Evolutionary conservation across 179 eudicot genomes (phyloP).

Genomic region (Nepenthes alata): DNA sequence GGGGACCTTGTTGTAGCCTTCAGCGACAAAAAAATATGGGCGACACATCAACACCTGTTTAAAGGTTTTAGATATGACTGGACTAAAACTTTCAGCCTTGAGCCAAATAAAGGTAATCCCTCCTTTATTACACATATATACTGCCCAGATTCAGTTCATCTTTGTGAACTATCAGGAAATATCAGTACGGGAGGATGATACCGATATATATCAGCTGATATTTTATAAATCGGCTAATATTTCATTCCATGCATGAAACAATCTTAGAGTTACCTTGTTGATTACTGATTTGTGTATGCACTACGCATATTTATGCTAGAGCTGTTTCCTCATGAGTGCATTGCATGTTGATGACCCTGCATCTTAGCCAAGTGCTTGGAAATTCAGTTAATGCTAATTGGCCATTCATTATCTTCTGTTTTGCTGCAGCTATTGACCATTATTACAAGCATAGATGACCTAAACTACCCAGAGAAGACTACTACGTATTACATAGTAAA

Average conservation of each 20-base stretch:
- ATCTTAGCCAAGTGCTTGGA: background rate
- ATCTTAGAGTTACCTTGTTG: no score
- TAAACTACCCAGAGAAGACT: slow-evolving; percentile 73
- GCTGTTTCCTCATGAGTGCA: no score
- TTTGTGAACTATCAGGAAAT: no score
- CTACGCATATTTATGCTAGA: no score
- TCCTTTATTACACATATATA: background rate
- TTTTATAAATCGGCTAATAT: no score
- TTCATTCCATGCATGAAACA: no score
- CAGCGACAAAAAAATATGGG: slow-evolving; percentile 44
- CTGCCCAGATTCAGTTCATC: no score
- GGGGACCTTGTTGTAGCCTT: slow-evolving; percentile 30
- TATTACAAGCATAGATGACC: slow-evolving; percentile 57
- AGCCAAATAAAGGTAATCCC: slow-evolving; percentile 57
- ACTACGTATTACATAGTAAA: slow-evolving; percentile 58
- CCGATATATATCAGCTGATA: no score
- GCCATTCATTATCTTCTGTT: background rate
- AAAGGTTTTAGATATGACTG: slow-evolving; percentile 77
- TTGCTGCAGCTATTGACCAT: slow-evolving; percentile 41
- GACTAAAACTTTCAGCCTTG: slow-evolving; percentile 65
- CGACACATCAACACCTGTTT: slow-evolving; percentile 51
- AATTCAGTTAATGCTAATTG: slow-evolving; percentile 1
- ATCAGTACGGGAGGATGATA: no score
- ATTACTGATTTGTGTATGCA: no score
- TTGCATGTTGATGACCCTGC: no score